Base-by-base conservation (phyloP, 108 stramenopile species). In the Fistulifera solaris region DNA sequence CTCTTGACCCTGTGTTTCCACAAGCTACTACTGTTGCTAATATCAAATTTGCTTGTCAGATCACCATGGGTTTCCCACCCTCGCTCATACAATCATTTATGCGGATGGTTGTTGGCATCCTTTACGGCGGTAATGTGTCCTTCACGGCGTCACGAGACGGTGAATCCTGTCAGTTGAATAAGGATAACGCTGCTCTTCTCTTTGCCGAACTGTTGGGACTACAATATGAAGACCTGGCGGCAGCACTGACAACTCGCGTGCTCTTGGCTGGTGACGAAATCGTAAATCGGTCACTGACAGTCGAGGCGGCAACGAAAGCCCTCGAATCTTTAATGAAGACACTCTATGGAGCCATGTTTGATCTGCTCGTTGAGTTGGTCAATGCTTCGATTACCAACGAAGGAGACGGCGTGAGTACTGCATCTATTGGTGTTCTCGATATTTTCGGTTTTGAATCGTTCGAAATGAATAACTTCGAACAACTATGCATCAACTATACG, bases 391-490 rank as follows among this genome's bases (percentile, higher is more conserved):
- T 89, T 27, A 40, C 15, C 11, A 27, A 56, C 23, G 56, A 59
- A 40, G 63, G 58, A 10, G 27, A 56, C 27, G 60, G 58, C 14
- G 39, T 54, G 17, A 43, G 52, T 27, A 65, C 40, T 43, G 77
- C 77, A 19, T 95, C 93, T 46, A 95, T 96, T 51, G 94, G 96
- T 56, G 95, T 96, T 8, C 63, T 96, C 4, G 96, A 97, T 59
- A 97, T 97, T 25, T 98, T 96, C 67, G 97, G 97, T 15, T 98
- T 98, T 58, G 97, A 98, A 61, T 86, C 94, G 46, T 90, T 90
- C 50, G 68, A 86, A 48, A 58, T 56, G 48, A 86, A 97, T 73
- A 77, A 65, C 61, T 95, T 94, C 66, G 96, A 97, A 62, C 96
- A 97, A 67, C 58, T 89, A n/a, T 89, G 96, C 61, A 99, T 99